Evolutionary conservation across 108 stramenopile species (phyloP).

Genomic region (Nitzschia sp.): DNA sequence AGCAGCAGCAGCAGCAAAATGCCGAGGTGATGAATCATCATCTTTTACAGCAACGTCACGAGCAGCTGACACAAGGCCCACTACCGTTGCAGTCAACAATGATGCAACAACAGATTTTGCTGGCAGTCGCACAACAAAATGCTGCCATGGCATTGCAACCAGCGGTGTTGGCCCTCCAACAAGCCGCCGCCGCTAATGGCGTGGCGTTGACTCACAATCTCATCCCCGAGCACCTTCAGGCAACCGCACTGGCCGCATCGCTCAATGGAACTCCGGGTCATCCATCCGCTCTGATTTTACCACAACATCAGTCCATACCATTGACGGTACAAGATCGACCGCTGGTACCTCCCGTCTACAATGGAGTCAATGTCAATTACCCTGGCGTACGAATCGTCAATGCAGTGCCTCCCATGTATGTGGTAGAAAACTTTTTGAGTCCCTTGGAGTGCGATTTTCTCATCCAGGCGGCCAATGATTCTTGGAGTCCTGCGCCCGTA

Average conservation of each 20-base stretch:
- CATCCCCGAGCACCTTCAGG: slow-evolving; percentile 47
- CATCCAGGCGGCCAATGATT: slow-evolving; percentile 63
- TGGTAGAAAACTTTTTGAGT: slow-evolving; percentile 78
- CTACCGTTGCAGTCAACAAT: slow-evolving; percentile 1
- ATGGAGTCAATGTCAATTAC: slow-evolving; percentile 86
- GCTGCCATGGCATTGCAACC: slow-evolving; percentile 3
- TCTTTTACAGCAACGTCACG: background rate
- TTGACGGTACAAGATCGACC: slow-evolving; percentile 76
- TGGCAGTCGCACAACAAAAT: slow-evolving; percentile 12
- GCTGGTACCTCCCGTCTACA: slow-evolving; percentile 72
- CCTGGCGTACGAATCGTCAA: slow-evolving; percentile 66
- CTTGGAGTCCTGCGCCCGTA: slow-evolving; percentile 82
- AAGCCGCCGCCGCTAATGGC: background rate
- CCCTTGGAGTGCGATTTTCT: slow-evolving; percentile 82
- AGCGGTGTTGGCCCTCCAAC: background rate
- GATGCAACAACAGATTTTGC: slow-evolving; percentile 11
- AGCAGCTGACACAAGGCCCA: background rate
- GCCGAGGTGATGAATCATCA: background rate
- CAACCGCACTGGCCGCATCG: slow-evolving; percentile 27
- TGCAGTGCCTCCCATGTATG: slow-evolving; percentile 73
- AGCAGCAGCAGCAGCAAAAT: background rate
- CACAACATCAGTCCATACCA: slow-evolving; percentile 7
- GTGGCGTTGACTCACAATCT: slow-evolving; percentile 37
- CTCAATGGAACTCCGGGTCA: slow-evolving; percentile 41
- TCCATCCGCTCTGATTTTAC: background rate